These are phyloP conservation scores for Chlorella sp. DNA, from an alignment of 139 green algal genomes.

Conservation along the genomic window DNA sequence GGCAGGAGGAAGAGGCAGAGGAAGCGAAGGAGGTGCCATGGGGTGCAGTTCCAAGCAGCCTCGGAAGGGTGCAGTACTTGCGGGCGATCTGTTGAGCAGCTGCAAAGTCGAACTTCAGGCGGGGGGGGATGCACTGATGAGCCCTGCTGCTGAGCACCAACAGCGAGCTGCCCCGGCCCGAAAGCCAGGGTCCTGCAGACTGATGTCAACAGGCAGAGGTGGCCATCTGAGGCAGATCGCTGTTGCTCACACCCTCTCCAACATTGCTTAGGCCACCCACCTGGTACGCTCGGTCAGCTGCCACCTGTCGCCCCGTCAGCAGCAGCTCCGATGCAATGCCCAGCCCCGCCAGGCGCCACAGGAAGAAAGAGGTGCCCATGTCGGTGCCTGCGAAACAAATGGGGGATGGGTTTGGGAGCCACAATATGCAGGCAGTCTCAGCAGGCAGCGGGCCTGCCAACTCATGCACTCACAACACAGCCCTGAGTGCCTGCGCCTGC, in stretches of 20 bases:
- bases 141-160: too few species aligned
- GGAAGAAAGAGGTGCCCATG: conserved; percentile 48
- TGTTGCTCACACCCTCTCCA: not conserved
- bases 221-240: too few species aligned
- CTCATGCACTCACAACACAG: too few species aligned
- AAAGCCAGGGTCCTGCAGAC: too few species aligned
- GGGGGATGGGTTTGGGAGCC: not conserved
- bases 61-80: not conserved
- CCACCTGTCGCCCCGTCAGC: conserved; percentile 42
- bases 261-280: not conserved
- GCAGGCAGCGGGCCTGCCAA: too few species aligned
- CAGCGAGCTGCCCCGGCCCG: too few species aligned
- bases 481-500: too few species aligned
- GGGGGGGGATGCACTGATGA: too few species aligned
- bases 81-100: too few species aligned
- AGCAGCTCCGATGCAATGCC: conserved; percentile 41
- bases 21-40: not conserved
- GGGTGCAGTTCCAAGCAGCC: not conserved
- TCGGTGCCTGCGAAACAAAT: conserved; percentile 30
- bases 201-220: not conserved
- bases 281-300: conserved; percentile 37
- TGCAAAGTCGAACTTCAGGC: too few species aligned
- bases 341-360: conserved; percentile 39
- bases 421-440: not conserved
- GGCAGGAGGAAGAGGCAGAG: not conserved